A percentile compares a stretch with the other conserved stretches of the same genome.
Evolutionary conservation across 2,329 filamentous ascomycete species (phyloP).

Genomic region (Septoria linicola): DNA sequence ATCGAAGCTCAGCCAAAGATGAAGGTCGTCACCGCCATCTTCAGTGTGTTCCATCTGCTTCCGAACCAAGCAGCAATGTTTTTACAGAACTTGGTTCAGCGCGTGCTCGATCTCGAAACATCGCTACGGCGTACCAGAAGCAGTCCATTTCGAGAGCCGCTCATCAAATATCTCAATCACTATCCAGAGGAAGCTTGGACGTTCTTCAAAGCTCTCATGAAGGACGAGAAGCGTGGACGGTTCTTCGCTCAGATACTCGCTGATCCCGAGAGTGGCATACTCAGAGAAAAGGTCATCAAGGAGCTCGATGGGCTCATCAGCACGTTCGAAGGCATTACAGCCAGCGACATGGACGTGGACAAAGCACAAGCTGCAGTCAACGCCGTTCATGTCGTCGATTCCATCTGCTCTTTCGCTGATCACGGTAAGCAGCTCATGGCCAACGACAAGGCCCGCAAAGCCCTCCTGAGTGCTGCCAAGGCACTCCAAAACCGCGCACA

Average conservation of each 20-base stretch:
- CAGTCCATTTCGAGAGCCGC: constrained; percentile 85
- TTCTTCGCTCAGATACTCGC: constrained; percentile 85
- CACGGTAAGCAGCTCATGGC: constrained; percentile 65
- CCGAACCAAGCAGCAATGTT: constrained; percentile 87
- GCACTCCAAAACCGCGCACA: constrained; percentile 75
- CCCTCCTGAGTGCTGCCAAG: constrained; percentile 65
- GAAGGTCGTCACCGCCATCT: constrained; percentile 90
- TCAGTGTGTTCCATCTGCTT: constrained; percentile 96
- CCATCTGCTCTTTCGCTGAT: constrained; percentile 66
- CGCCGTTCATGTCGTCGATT: constrained; percentile 79
- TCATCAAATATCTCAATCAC: constrained; percentile 90
- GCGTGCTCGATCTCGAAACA: constrained; percentile 83
- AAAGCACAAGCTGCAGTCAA: constrained; percentile 81
- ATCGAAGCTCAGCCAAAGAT: constrained; percentile 91
- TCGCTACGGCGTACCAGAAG: constrained; percentile 81
- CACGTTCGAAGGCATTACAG: constrained; percentile 43
- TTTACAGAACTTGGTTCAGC: constrained; percentile 84
- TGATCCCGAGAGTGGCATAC: constrained; percentile 68
- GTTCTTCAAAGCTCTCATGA: constrained; percentile 74
- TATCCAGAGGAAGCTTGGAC: constrained; percentile 86
- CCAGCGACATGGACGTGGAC: constrained; percentile 62
- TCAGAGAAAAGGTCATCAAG: constrained; percentile 72
- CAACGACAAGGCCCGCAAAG: constrained; percentile 58
- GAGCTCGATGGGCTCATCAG: constrained; percentile 72
- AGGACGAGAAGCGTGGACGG: constrained; percentile 82